phyloP scores from a whole-genome alignment of 805 yeast species.

The Candida stauntonica region DNA sequence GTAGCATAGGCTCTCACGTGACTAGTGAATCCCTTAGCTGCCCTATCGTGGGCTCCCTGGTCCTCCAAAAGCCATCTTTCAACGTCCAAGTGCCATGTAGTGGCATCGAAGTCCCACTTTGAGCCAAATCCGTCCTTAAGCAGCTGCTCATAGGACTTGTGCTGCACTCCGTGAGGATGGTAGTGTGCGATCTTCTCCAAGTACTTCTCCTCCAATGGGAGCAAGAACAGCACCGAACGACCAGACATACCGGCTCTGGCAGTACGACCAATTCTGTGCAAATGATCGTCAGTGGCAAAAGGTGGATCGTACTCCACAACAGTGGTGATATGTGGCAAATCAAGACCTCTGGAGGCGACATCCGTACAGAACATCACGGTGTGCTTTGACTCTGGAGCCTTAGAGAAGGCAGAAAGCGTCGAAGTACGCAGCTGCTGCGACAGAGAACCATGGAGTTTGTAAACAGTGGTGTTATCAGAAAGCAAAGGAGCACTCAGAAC shows the following conservation, averaged over 20 bases:
- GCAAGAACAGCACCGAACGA: slow-evolving; percentile 65
- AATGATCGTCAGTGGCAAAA: slow-evolving; percentile 87
- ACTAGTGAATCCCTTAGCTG: slow-evolving; percentile 78
- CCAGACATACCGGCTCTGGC: slow-evolving; percentile 96
- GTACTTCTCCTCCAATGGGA: slow-evolving; percentile 93
- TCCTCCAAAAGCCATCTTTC: slow-evolving; percentile 87
- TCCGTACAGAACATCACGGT: slow-evolving; percentile 88
- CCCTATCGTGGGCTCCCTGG: slow-evolving; percentile 51
- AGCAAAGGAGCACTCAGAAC: slow-evolving; percentile 52
- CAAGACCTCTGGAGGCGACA: slow-evolving; percentile 96
- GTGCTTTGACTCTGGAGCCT: slow-evolving; percentile 41
- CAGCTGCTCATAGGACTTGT: slow-evolving; percentile 44
- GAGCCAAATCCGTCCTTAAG: slow-evolving; percentile 37
- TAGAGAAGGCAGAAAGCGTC: slow-evolving; percentile 46
- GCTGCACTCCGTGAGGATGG: slow-evolving; percentile 53
- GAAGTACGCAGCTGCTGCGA: slow-evolving; percentile 79
- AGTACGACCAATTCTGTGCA: slow-evolving; percentile 95
- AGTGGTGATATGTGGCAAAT: slow-evolving; percentile 77
- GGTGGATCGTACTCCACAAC: slow-evolving; percentile 96
- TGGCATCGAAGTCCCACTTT: slow-evolving; percentile 90
- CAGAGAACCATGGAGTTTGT: slow-evolving; percentile 86
- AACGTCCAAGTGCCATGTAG: slow-evolving; percentile 89
- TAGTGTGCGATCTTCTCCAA: slow-evolving; percentile 53
- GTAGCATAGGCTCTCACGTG: slow-evolving; percentile 96
- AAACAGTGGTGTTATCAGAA: slow-evolving; percentile 41